Evolutionary conservation across 2,329 filamentous ascomycete genomes (phyloP).

Genomic region (Aspergillus nomiae): DNA sequence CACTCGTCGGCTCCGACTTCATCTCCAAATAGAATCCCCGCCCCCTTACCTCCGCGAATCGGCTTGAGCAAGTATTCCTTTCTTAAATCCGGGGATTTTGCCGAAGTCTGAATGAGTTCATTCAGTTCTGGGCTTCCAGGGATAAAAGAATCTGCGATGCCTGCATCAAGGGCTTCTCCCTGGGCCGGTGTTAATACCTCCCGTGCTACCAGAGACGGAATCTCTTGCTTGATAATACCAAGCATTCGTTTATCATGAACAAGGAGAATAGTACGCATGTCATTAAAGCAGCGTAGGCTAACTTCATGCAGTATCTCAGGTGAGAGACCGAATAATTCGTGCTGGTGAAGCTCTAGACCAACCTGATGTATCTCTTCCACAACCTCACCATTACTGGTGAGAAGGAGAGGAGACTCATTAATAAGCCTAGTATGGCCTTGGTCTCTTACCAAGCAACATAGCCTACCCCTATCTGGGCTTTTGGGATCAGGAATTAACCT

Average conservation of each 20-base stretch:
- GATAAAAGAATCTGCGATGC: constrained; percentile 26
- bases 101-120: constrained; percentile 13
- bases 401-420: not conserved
- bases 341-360: constrained; percentile 32
- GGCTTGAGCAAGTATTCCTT: constrained; percentile 30
- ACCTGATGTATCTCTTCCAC: constrained; percentile 30
- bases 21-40: constrained; percentile 29
- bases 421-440: not conserved
- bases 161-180: constrained; percentile 18
- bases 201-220: constrained; percentile 17
- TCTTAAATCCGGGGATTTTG: constrained; percentile 8
- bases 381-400: constrained; percentile 11
- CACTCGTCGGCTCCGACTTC: constrained; percentile 22
- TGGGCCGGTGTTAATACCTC: constrained; percentile 20
- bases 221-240: constrained; percentile 32
- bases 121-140: constrained; percentile 28
- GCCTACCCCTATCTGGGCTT: not conserved
- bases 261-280: constrained; percentile 32
- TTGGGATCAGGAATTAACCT: constrained; percentile 6
- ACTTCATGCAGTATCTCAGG: constrained; percentile 28
- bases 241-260: constrained; percentile 38
- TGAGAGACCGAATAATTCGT: constrained; percentile 25
- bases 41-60: constrained; percentile 24
- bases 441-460: constrained; percentile 16
- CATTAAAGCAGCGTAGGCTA: constrained; percentile 29